phyloP scores from a whole-genome alignment of 1,284 basidiomycete genomes.

The Cryptococcus neoformans region DNA sequence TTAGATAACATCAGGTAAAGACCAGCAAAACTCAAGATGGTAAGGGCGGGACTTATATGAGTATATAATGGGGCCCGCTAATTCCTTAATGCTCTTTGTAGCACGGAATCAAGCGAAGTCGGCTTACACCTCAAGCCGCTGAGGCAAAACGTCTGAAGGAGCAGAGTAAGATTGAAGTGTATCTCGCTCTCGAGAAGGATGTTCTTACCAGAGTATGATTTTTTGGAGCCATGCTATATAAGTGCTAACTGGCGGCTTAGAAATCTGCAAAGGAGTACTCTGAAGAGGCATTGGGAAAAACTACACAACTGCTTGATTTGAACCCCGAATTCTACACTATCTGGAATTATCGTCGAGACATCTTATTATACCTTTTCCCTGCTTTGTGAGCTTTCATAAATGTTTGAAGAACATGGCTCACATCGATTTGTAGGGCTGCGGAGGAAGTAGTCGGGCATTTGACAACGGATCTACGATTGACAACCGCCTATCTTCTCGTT shows the following conservation, averaged over 20 bases:
- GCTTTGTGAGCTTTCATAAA: slow-evolving; percentile 53
- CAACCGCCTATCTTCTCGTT: slow-evolving; percentile 69
- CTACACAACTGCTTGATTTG: slow-evolving; percentile 68
- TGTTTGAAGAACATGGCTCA: not conserved
- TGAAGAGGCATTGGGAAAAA: slow-evolving; percentile 65
- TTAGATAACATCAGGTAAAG: not conserved
- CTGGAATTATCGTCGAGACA: slow-evolving; percentile 86
- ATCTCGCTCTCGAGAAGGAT: slow-evolving; percentile 63
- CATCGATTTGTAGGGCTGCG: slow-evolving; percentile 54
- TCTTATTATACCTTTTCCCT: slow-evolving; percentile 70
- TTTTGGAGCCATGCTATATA: not conserved
- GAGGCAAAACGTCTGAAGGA: slow-evolving; percentile 68
- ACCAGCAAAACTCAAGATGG: not conserved
- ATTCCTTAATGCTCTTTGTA: slow-evolving; percentile 29
- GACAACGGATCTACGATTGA: slow-evolving; percentile 71
- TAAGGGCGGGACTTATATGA: not conserved
- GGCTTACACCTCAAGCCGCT: slow-evolving; percentile 60
- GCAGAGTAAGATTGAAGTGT: slow-evolving; percentile 68
- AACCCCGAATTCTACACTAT: slow-evolving; percentile 91
- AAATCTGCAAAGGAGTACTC: slow-evolving; percentile 66
- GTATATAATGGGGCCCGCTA: not conserved
- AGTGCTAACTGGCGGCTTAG: slow-evolving; percentile 48
- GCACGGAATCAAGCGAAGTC: slow-evolving; percentile 76
- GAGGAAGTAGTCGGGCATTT: slow-evolving; percentile 64
- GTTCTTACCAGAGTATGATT: slow-evolving; percentile 62